Evolutionary conservation across 768 basidiomycete genomes (phyloP).

Genomic region (Lentinula sp.): DNA sequence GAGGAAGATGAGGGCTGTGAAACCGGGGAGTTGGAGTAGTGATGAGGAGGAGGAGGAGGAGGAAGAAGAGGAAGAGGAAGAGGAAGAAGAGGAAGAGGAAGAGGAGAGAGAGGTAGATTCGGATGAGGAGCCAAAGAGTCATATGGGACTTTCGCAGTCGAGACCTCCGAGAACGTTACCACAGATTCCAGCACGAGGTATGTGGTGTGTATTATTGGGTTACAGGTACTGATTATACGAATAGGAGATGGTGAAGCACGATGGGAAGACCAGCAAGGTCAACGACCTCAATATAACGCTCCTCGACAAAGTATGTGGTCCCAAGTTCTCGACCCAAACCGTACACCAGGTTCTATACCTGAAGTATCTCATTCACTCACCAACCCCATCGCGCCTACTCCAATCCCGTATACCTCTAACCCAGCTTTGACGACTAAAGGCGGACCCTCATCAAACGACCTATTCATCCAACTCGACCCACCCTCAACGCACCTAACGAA

Average conservation of each 20-base stretch:
- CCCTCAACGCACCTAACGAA: slow-evolving; percentile 76
- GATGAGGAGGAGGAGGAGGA: slow-evolving; percentile 88
- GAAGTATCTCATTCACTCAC: slow-evolving; percentile 22
- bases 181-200: slow-evolving; percentile 45
- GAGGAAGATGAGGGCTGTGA: slow-evolving; percentile 51
- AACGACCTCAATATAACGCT: slow-evolving; percentile 14
- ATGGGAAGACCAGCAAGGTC: no score
- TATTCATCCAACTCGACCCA: slow-evolving; percentile 68
- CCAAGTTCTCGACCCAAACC: slow-evolving; percentile 71
- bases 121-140: not conserved
- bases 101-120: not conserved
- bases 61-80: slow-evolving; percentile 67
- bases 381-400: not conserved
- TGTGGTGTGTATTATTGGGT: slow-evolving; percentile 23
- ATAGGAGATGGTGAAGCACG: no score
- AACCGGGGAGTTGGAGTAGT: slow-evolving; percentile 64
- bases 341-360: slow-evolving; percentile 35
- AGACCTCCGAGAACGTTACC: slow-evolving; percentile 61
- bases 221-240: no score
- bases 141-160: slow-evolving; percentile 20
- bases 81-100: slow-evolving; percentile 62
- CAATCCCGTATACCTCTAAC: slow-evolving; percentile 8
- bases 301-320: slow-evolving; percentile 81
- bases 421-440: no score
- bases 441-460: slow-evolving; percentile 30